Base-by-base conservation (phyloP, 352 stramenopile genomes). In the Thalassiosira oceanica region DNA sequence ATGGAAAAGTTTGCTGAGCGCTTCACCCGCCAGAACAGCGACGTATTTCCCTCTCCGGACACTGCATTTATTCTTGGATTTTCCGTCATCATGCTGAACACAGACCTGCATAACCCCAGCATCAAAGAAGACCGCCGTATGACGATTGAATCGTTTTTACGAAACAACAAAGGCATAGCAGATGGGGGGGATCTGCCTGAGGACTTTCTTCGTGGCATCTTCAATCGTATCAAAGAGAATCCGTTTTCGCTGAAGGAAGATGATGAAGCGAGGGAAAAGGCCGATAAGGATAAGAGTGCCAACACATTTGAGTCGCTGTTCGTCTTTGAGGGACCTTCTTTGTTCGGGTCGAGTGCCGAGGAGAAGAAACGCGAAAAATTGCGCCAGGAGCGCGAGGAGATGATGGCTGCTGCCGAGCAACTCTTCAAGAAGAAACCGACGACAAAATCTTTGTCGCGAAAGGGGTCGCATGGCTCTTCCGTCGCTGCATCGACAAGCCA, bases 1-100 rank as follows among this genome's bases (percentile, higher is more conserved):
- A 99, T 99, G 95, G 96, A 99, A 71, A 98, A 98, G 65, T 99
- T 99, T 80, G 96, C 97, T 1, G 95, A 98, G 74, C 87, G 86
- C 16, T 97, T 91, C 87, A 96, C 77, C 37, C 74, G 58, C 80
- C 89, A 89, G 61, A 96, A 97, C 74, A 61, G 54, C 56, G 62
- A 88, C 21, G 73, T 98, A 1, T 98, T 99, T 70, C 87, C 93
- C 10, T 97, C 90, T 26, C 94, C 95, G 10, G 97, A 99, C 72
- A 97, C 95, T 2, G 96, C 96, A 1, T 99, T 99, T 67, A 98
- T 99, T 68, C 74, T 99, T 27, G 94, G 92, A 8, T 99, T 99
- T 69, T 95, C 87, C 5, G 91, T 96, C 8, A 97, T 97, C 62
- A 97, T 97, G 93, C 85, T 97, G 5, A 94, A 97, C 61, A 97